Base-by-base conservation (phyloP, 108 stramenopile genomes). In the Craspedostauros australis region DNA sequence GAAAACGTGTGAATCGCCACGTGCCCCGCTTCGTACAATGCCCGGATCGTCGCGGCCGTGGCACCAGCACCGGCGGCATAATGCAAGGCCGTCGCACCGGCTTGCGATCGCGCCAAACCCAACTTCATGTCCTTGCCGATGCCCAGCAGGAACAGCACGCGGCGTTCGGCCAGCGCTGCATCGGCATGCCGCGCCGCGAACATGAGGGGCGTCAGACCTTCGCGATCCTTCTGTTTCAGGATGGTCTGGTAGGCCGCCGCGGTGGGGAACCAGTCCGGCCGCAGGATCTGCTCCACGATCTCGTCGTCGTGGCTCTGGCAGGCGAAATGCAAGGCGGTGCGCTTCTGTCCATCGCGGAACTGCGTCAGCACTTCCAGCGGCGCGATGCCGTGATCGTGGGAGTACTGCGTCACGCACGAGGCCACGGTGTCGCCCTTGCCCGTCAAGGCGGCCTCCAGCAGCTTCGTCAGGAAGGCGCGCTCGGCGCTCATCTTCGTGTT, bases 161-260 rank as follows among this genome's bases (percentile, higher is more conserved):
- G 45, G 12, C 44, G 39, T 15, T 37, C 16, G 15, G 52, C 37
- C 2, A 47, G 11, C 7, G 15, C 14, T 7, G 31, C 22, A 41
- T 53, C 36, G 3, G 34, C 6, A 14, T 45, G 36, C 50, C 57
- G 61, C 6, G 46, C 55, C 15, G 55, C 54, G 18, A 70, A 5
- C 68, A 70, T 70, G 47, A 70, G 54, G 14, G 61, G 54, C 14
- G 68, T 70, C 44, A 70, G 18, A 19, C 68, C 68, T 11, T 70
- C 46, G 31, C 20, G 29, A 39, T 70, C 68, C 24, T 63, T 63
- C 7, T 9, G 21, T 25, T 40, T 59, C 42, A 41, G 24, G 4
- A 18, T 19, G 5, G 46, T 18, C 5, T 4, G 6, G 4, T 5
- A 19, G n/a, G 46, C 27, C 19, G 26, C 30, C 3, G 14, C 5